These are phyloP conservation scores for Piedraia hortae DNA, from an alignment of 2,329 filamentous ascomycete species.

Conservation along the genomic window DNA sequence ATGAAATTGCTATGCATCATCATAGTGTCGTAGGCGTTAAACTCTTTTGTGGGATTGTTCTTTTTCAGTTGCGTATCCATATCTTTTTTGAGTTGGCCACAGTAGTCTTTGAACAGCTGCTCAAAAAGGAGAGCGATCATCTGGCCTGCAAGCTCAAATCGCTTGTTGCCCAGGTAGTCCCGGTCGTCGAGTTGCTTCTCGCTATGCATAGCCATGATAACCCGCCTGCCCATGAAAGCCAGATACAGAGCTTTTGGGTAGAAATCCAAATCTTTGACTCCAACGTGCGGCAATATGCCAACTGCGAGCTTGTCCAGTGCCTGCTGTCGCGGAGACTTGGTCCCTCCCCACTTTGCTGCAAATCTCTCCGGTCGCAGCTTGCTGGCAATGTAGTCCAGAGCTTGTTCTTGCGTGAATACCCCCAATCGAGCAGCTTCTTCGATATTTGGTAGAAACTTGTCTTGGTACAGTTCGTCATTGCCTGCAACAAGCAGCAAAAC, in stretches of 20 bases:
- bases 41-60: slow-evolving; percentile 61
- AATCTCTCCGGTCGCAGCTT: slow-evolving; percentile 64
- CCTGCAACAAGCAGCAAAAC: slow-evolving; percentile 80
- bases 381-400: slow-evolving; percentile 68
- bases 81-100: slow-evolving; percentile 62
- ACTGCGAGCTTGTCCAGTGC: slow-evolving; percentile 78
- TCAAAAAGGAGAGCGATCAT: slow-evolving; percentile 84
- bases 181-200: slow-evolving; percentile 76
- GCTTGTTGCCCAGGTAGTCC: slow-evolving; percentile 95
- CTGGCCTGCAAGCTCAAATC: slow-evolving; percentile 80
- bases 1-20: slow-evolving; percentile 66
- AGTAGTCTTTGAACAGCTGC: slow-evolving; percentile 92
- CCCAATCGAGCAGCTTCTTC: slow-evolving; percentile 66
- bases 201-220: slow-evolving; percentile 80
- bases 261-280: slow-evolving; percentile 75
- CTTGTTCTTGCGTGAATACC: slow-evolving; percentile 82
- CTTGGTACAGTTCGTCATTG: slow-evolving; percentile 66
- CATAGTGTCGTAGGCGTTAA: slow-evolving; percentile 67
- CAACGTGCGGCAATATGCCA: slow-evolving; percentile 82
- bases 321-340: slow-evolving; percentile 66
- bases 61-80: slow-evolving; percentile 94
- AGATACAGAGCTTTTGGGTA: slow-evolving; percentile 92
- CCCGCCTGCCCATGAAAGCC: slow-evolving; percentile 88
- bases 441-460: slow-evolving; percentile 85
- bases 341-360: slow-evolving; percentile 6